Percentiles rank a stretch among this genome's conserved stretches.
Conservation (phyloP, 257 asterid genomes). For the Solanum paucissectum region DNA sequence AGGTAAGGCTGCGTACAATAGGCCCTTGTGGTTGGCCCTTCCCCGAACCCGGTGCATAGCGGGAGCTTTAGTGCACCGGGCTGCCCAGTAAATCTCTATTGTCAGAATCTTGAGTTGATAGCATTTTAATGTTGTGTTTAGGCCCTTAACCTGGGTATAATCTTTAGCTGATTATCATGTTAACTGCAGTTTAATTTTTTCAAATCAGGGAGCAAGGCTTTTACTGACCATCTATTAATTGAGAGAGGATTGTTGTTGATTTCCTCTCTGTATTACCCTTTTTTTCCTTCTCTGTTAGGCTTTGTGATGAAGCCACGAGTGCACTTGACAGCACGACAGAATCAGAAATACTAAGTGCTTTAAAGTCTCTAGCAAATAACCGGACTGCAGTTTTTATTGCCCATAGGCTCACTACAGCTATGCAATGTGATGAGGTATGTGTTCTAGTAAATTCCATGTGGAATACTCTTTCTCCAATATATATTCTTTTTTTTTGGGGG, state of each 20-base stretch:
- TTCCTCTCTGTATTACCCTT: not conserved
- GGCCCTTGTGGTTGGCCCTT: not conserved
- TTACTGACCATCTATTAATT: not conserved
- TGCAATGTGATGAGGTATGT: constrained; percentile 96
- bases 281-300: constrained; percentile 34
- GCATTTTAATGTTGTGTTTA: not conserved
- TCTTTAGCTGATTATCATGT: not conserved
- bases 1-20: not conserved
- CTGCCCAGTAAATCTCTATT: not conserved
- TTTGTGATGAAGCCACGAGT: constrained; percentile 99
- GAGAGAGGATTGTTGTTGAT: not conserved
- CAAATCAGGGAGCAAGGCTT: not conserved
- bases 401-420: constrained; percentile 95
- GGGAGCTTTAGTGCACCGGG: not conserved
- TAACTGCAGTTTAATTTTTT: not conserved
- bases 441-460: not conserved
- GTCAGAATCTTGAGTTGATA: not conserved
- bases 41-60: not conserved
- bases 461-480: not conserved
- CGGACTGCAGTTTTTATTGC: constrained; percentile 93
- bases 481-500: not conserved
- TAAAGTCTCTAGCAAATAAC: constrained; percentile 61
- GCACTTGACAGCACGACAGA: constrained; percentile 98
- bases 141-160: not conserved
- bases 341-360: constrained; percentile 78